Percentiles rank a stretch among this genome's conserved stretches.
These are phyloP conservation scores for Neofusicoccum ribis DNA, from an alignment of 2,329 filamentous ascomycete genomes.

Conservation along the genomic window DNA sequence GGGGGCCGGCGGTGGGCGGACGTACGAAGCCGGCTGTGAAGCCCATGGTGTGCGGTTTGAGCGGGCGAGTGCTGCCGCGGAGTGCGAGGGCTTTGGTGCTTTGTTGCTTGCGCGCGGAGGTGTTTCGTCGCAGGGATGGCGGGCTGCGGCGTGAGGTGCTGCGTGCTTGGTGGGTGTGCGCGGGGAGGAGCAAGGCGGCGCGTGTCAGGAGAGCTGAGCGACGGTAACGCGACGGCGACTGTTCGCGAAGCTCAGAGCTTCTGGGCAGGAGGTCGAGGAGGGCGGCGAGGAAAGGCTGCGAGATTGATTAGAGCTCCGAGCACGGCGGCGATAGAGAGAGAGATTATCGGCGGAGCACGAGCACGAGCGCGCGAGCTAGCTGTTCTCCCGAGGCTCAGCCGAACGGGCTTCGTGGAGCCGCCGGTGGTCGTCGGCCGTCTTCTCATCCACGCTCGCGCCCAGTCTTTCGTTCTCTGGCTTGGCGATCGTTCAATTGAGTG, in stretches of 20 bases:
- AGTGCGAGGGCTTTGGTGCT: neutral
- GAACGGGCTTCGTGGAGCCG: conserved; percentile 8
- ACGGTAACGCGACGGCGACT: neutral
- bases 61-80: neutral
- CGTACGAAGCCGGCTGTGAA: conserved; percentile 54
- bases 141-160: neutral
- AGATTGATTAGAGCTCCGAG: conserved; percentile 6
- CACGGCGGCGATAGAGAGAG: conserved; percentile 14
- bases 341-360: conserved; percentile 17
- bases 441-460: neutral
- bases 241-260: neutral
- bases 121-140: neutral
- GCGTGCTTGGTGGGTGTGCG: neutral
- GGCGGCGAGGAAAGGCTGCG: neutral
- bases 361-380: neutral
- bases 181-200: neutral
- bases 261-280: neutral
- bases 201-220: neutral
- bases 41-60: conserved; percentile 41
- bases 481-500: neutral
- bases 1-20: conserved; percentile 1
- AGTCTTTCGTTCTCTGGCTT: neutral
- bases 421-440: neutral
- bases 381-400: neutral
- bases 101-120: neutral